Evolutionary conservation across 306 rosid species (phyloP), one percentile per base, ranked within the genome.

Genomic region (Vigna reflexopilosa): DNA sequence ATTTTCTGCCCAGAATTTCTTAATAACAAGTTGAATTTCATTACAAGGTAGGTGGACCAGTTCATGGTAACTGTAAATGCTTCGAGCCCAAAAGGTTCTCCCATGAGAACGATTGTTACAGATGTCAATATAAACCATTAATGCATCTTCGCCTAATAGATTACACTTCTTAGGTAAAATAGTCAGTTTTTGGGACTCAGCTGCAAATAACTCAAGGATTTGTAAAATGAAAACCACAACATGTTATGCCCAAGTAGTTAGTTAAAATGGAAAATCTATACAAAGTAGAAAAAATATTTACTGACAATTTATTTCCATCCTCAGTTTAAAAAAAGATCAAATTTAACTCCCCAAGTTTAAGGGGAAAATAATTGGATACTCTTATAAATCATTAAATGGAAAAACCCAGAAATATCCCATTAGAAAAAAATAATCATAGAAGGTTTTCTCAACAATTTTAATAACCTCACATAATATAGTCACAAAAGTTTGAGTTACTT

Each of bases 301-400:
- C 28, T 73, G 42, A 58, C 45, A 59, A 40, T 42, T 66, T 42
- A 40, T 42, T 66, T 42, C 42, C 32, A 6, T 66, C 71, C 30
- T 16, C 16, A 10, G 17, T 9, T 40, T 66, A 30, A 71, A 70
- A 69, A 80, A 38, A 66, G 42, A 63, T 70, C 42, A 57, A 28
- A 61, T 74, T 75, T n/a, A 51, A 28, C 36, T 47, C 75, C 42
- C 40, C 26, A 45, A 42, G 28, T 50, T 70, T 1, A 59, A 74
- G 50, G 45, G 42, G 52, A 3, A 57, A 66, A 67, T 2, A 64
- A 36, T 38, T 57, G 76, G 55, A 67, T 32, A 47, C n/a, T 24
- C 69, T 58, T 42, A n/a, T 58, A 24, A 36, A 78, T 28, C 55
- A 30, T 14, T 55, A 80, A 11, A 19, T 14, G 49, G 67, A 62